Conservation (phyloP, 176 grass and related monocot genomes). For the Raddia distichophylla region DNA sequence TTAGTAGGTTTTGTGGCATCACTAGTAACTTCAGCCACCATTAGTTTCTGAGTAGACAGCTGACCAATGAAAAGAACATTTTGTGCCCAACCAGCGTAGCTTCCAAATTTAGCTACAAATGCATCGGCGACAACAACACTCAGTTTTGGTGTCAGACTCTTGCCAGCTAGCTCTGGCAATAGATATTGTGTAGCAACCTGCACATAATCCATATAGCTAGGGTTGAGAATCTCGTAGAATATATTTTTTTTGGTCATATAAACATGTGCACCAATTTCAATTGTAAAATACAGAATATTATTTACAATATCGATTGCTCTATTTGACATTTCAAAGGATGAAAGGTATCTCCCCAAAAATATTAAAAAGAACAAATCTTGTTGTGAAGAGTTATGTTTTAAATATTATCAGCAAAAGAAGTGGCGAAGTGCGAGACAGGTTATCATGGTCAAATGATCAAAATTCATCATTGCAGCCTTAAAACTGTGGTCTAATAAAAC, state of each 20-base stretch:
- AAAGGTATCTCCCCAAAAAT: neutral
- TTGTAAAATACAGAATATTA: conserved; percentile 5
- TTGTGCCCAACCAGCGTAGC: conserved; percentile 92
- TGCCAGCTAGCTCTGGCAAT: conserved; percentile 74
- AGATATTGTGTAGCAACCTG: conserved; percentile 89
- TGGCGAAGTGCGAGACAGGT: neutral
- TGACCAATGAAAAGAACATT: conserved; percentile 95
- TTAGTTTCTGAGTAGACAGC: conserved; percentile 59
- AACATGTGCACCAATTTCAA: neutral
- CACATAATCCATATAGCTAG: conserved; percentile 19
- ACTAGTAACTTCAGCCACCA: conserved; percentile 6
- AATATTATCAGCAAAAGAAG: conserved; percentile 5
- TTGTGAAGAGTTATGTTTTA: neutral
- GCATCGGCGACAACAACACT: conserved; percentile 64
- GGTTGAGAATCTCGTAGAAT: conserved; percentile 20
- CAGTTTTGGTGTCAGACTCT: conserved; percentile 70
- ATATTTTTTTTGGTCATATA: conserved; percentile 12
- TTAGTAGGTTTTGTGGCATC: conserved; percentile 45
- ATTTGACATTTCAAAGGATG: conserved; percentile 20
- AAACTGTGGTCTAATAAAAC: neutral
- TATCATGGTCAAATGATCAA: neutral
- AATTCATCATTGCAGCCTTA: conserved; percentile 5
- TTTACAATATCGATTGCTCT: neutral
- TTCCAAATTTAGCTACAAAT: conserved; percentile 86
- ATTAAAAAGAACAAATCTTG: neutral